phyloP scores from a whole-genome alignment of 371 early-diverging fungal genomes.

The Encephalitozoon hellem region DNA sequence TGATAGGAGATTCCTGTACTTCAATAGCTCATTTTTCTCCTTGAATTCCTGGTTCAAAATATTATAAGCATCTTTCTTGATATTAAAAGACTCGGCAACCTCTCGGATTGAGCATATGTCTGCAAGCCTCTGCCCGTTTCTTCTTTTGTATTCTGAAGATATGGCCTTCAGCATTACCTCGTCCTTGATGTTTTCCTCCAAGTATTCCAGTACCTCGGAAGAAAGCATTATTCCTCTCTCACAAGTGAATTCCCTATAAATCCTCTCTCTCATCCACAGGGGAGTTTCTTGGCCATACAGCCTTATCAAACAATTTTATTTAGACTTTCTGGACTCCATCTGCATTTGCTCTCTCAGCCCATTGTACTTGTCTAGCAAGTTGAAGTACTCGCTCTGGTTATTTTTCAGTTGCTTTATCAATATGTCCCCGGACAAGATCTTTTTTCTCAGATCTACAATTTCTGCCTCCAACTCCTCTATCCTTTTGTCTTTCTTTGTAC shows the following conservation, averaged over 20 bases:
- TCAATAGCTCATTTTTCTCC: background rate
- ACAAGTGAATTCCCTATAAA: slow-evolving; percentile 39
- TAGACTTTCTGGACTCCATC: slow-evolving; percentile 22
- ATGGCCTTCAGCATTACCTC: slow-evolving; percentile 8
- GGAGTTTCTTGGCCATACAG: background rate
- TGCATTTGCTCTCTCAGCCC: slow-evolving; percentile 3
- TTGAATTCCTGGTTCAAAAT: slow-evolving; percentile 13
- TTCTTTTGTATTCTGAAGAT: slow-evolving; percentile 17
- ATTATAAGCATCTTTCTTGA: background rate
- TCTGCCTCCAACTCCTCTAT: slow-evolving; percentile 14
- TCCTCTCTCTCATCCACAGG: slow-evolving; percentile 20
- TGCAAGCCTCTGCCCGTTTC: background rate
- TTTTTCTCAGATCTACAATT: slow-evolving; percentile 13
- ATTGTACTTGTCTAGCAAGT: slow-evolving; percentile 42
- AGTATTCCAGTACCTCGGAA: slow-evolving; percentile 19
- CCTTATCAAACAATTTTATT: slow-evolving; percentile 25
- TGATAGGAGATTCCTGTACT: background rate
- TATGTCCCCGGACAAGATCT: background rate
- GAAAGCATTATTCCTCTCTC: slow-evolving; percentile 35
- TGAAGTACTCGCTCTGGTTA: slow-evolving; percentile 43
- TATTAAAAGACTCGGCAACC: background rate
- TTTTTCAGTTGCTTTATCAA: slow-evolving; percentile 32
- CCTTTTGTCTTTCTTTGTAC: slow-evolving; percentile 2
- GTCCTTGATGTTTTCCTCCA: background rate
- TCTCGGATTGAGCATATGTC: slow-evolving; percentile 22